Conservation (phyloP, 1,284 basidiomycete species). For the Trichosporon asahii region DNA sequence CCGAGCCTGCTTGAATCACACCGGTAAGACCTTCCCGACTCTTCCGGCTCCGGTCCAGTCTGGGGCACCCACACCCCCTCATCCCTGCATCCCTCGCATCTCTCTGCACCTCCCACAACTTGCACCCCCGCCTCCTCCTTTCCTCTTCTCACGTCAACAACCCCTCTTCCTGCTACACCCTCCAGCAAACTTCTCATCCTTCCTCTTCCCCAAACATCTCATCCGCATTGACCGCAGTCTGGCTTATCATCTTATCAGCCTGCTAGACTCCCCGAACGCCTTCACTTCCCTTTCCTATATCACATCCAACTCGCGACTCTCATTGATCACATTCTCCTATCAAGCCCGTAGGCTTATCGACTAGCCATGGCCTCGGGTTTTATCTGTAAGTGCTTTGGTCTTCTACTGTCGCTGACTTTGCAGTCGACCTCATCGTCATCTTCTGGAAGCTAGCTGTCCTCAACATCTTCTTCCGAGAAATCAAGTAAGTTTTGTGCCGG, state of each 20-base stretch:
- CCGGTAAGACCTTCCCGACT: background rate
- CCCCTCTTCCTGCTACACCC: background rate
- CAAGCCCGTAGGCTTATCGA: slow-evolving; percentile 3
- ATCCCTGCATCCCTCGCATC: background rate
- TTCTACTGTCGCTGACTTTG: background rate
- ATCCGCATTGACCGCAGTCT: background rate
- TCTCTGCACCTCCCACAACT: background rate
- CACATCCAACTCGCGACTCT: background rate
- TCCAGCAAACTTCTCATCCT: background rate
- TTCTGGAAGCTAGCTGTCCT: slow-evolving; percentile 68
- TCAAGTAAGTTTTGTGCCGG: slow-evolving; percentile 56
- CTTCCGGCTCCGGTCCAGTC: background rate
- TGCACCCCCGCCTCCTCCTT: background rate
- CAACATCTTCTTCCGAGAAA: slow-evolving; percentile 96
- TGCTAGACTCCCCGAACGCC: background rate
- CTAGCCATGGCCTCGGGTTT: slow-evolving; percentile 5
- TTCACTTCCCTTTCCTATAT: background rate
- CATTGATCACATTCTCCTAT: background rate
- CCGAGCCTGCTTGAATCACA: background rate
- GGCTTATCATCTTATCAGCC: slow-evolving; percentile 7
- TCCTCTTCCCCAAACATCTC: background rate
- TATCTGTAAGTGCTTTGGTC: background rate
- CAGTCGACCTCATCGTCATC: slow-evolving; percentile 48
- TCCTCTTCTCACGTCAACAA: background rate
- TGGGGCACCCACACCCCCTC: slow-evolving; percentile 1